Conservation (phyloP, 2,329 filamentous ascomycete genomes). For the Scytalidium sp. region DNA sequence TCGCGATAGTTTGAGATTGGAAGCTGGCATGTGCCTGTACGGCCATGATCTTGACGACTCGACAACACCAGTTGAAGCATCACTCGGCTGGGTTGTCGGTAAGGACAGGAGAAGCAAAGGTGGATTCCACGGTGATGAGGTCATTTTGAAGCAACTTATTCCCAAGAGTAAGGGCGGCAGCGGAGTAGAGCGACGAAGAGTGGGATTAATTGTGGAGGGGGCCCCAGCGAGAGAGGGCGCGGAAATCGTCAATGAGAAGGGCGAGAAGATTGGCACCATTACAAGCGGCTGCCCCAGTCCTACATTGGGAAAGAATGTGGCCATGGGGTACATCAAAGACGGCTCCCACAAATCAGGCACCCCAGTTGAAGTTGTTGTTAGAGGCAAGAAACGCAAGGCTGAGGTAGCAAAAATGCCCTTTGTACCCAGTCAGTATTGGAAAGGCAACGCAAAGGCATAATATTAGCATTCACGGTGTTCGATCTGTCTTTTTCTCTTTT, state of each 20-base stretch:
- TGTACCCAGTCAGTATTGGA: constrained; percentile 61
- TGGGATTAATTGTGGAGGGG: constrained; percentile 80
- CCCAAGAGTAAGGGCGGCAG: constrained; percentile 68
- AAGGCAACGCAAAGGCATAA: constrained; percentile 12
- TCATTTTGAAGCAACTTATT: constrained; percentile 74
- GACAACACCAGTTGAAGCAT: constrained; percentile 66
- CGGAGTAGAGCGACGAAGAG: constrained; percentile 68
- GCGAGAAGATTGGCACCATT: constrained; percentile 70
- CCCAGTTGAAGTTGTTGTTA: constrained; percentile 60
- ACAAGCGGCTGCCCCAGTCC: constrained; percentile 92
- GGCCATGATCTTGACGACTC: constrained; percentile 91
- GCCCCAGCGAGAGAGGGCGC: constrained; percentile 89
- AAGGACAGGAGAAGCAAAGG: constrained; percentile 66
- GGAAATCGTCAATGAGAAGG: constrained; percentile 63
- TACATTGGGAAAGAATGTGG: constrained; percentile 83
- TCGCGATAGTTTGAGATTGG: constrained; percentile 85
- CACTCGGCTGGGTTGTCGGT: constrained; percentile 77
- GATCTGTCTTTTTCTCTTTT: not conserved
- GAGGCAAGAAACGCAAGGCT: constrained; percentile 65
- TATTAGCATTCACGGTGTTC: not conserved
- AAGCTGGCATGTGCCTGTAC: constrained; percentile 99
- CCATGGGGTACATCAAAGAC: constrained; percentile 79
- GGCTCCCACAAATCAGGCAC: constrained; percentile 68
- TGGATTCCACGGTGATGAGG: constrained; percentile 81
- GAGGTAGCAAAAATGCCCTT: constrained; percentile 71